Evolutionary conservation across 495 filamentous ascomycete species (phyloP).

Genomic region (Penicillium lagena): DNA sequence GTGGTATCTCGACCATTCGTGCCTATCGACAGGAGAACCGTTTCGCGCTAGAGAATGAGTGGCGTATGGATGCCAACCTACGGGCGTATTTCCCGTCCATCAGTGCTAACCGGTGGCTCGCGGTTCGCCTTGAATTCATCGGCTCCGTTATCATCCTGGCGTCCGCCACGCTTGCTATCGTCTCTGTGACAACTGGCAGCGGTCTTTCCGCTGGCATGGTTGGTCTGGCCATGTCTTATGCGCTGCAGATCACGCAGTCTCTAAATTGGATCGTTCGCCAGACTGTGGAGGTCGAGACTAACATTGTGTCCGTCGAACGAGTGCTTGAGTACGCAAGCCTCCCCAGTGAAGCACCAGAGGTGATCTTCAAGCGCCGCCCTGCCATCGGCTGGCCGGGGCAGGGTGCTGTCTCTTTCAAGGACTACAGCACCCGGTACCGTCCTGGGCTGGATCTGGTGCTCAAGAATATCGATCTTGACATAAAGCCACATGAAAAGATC

Average conservation of each 20-base stretch:
- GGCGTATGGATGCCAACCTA: conserved; percentile 93
- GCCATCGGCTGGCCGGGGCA: conserved; percentile 87
- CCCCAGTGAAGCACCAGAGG: conserved; percentile 92
- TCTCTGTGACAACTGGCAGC: conserved; percentile 69
- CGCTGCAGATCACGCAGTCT: conserved; percentile 94
- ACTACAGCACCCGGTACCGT: conserved; percentile 92
- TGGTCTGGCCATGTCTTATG: conserved; percentile 94
- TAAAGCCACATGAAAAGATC: conserved; percentile 96
- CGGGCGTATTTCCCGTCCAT: conserved; percentile 96
- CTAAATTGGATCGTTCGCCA: conserved; percentile 99
- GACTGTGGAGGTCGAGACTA: conserved; percentile 98
- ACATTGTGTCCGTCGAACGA: conserved; percentile 97
- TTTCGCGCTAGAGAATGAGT: conserved; percentile 92
- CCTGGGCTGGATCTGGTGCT: conserved; percentile 83
- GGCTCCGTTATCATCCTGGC: conserved; percentile 90
- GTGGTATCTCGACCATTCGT: conserved; percentile 93
- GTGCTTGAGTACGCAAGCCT: conserved; percentile 93
- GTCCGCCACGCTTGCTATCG: conserved; percentile 74
- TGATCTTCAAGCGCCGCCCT: conserved; percentile 81
- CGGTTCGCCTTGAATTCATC: conserved; percentile 92
- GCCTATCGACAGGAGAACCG: conserved; percentile 85
- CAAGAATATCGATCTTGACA: conserved; percentile 83
- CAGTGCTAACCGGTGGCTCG: conserved; percentile 94
- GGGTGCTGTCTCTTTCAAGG: conserved; percentile 83
- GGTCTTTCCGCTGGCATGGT: conserved; percentile 70